phyloP scores from a whole-genome alignment of 2,329 filamentous ascomycete species.

The Ophiocordyceps australis region DNA sequence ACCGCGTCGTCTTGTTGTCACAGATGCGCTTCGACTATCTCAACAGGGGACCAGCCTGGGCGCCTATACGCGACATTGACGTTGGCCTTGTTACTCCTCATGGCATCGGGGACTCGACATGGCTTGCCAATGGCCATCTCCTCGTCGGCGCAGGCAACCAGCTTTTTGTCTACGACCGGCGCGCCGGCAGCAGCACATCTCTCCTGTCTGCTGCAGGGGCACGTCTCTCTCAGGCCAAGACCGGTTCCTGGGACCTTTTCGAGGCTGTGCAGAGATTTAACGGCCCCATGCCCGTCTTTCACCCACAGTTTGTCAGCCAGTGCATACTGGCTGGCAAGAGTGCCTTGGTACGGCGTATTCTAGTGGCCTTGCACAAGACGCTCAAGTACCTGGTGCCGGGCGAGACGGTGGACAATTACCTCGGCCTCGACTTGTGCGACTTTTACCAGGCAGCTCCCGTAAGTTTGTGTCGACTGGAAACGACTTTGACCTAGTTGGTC shows the following conservation, averaged over 20 bases:
- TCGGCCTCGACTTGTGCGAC: conserved; percentile 26
- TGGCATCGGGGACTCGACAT: conserved; percentile 83
- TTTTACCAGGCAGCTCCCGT: conserved; percentile 2
- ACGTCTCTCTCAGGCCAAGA: conserved; percentile 26
- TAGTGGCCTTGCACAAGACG: conserved; percentile 54
- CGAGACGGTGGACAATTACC: conserved; percentile 60
- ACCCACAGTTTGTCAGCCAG: conserved; percentile 79
- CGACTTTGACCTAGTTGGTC: no score
- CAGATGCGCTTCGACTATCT: conserved; percentile 88
- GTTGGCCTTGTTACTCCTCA: conserved; percentile 72
- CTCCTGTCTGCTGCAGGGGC: conserved; percentile 35
- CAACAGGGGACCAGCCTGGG: conserved; percentile 79
- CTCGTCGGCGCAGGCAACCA: conserved; percentile 85
- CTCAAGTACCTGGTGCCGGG: conserved; percentile 73
- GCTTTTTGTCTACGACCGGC: conserved; percentile 66
- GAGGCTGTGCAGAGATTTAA: conserved; percentile 71
- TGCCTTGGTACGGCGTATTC: conserved; percentile 48
- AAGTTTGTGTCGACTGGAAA: no score
- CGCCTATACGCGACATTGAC: conserved; percentile 63
- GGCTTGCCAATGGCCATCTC: conserved; percentile 71
- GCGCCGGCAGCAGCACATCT: conserved; percentile 45
- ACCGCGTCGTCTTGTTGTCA: conserved; percentile 62
- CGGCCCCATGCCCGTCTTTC: conserved; percentile 73
- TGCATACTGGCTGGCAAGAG: conserved; percentile 70
- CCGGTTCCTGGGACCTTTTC: conserved; percentile 51